phyloP scores from a whole-genome alignment of 1,284 basidiomycete genomes.

The Pyrrhoderma lamaoense region DNA sequence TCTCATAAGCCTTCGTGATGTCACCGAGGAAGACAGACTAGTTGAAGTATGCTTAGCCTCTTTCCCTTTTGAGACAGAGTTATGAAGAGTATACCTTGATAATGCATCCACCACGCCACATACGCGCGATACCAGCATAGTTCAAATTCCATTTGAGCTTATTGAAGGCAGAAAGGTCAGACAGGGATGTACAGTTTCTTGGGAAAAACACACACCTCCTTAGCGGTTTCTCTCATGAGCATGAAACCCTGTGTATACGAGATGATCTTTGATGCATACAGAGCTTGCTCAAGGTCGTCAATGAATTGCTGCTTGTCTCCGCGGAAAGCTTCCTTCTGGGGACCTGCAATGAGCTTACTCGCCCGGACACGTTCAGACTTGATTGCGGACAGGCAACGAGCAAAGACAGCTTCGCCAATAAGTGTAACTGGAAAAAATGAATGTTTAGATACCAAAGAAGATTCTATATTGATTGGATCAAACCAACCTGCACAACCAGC shows the following conservation, averaged over 20 bases:
- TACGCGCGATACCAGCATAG: slow-evolving; percentile 95
- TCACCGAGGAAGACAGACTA: slow-evolving; percentile 90
- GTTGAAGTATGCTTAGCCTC: neutral
- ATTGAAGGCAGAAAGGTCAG: slow-evolving; percentile 20
- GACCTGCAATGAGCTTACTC: slow-evolving; percentile 85
- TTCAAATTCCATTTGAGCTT: slow-evolving; percentile 78
- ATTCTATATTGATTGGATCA: slow-evolving; percentile 4
- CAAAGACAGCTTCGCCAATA: slow-evolving; percentile 99
- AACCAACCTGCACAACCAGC: slow-evolving; percentile 77
- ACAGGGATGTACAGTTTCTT: slow-evolving; percentile 26
- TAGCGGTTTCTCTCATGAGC: slow-evolving; percentile 97
- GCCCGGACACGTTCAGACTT: slow-evolving; percentile 96
- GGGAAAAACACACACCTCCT: slow-evolving; percentile 58
- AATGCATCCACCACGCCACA: slow-evolving; percentile 99
- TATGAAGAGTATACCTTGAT: slow-evolving; percentile 62
- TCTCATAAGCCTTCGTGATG: slow-evolving; percentile 89
- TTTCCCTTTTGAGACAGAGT: neutral
- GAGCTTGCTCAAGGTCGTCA: slow-evolving; percentile 96
- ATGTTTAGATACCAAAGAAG: neutral
- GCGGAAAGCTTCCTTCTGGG: slow-evolving; percentile 87
- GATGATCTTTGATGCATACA: slow-evolving; percentile 99
- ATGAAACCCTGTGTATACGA: slow-evolving; percentile 99
- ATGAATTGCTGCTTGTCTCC: slow-evolving; percentile 99
- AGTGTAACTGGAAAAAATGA: slow-evolving; percentile 73
- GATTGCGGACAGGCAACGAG: slow-evolving; percentile 95